These are phyloP conservation scores for Macrotyloma uniflorum DNA, from an alignment of 306 rosid genomes.

Conservation along the genomic window DNA sequence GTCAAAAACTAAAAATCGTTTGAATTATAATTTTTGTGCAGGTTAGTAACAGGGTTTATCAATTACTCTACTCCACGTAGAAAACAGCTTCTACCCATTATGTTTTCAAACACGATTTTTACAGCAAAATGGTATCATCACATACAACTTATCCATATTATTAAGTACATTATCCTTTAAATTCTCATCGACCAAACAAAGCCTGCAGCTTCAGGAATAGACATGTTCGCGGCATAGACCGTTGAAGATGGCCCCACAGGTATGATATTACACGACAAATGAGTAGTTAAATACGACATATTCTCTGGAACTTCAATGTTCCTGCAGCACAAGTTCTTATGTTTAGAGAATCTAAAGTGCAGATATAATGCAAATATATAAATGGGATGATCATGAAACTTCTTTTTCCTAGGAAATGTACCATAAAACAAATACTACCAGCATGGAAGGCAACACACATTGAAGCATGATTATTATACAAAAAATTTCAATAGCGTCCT, in stretches of 20 bases:
- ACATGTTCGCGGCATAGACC: conserved; percentile 92
- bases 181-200: too few species aligned
- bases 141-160: too few species aligned
- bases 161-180: too few species aligned
- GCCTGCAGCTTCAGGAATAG: conserved; percentile 56
- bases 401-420: background rate
- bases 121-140: too few species aligned
- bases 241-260: conserved; percentile 67
- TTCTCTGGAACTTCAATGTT: conserved; percentile 89
- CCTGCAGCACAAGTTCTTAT: conserved; percentile 69
- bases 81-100: conserved; percentile 51
- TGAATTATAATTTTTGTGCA: background rate
- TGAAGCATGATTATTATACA: conserved; percentile 11
- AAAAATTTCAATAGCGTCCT: conserved; percentile 17
- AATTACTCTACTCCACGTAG: conserved; percentile 62
- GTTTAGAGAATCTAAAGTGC: too few species aligned
- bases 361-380: background rate
- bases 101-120: too few species aligned
- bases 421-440: background rate
- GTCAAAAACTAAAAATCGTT: background rate
- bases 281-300: conserved; percentile 68
- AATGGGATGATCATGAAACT: background rate
- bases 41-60: conserved; percentile 63
- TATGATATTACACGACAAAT: conserved; percentile 48
- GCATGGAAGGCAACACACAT: background rate